Evolutionary conservation across 192 early-diverging fungal genomes (phyloP).

Genomic region (Backusella sp.): DNA sequence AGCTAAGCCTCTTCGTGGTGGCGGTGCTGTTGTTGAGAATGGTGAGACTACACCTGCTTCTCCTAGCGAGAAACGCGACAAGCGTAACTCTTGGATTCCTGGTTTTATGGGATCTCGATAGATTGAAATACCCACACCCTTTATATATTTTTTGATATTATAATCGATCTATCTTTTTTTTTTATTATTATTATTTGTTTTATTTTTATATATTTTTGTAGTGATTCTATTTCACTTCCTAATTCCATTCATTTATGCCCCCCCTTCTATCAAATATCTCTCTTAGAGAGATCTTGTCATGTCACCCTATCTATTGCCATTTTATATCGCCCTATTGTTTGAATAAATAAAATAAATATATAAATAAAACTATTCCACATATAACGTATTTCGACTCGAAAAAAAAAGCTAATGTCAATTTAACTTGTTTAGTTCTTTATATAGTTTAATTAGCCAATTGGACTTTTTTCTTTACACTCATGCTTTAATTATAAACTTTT

Average conservation of each 20-base stretch:
- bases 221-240: not conserved
- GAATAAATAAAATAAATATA: not conserved
- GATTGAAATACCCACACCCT: not conserved
- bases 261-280: not conserved
- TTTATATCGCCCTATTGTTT: constrained; percentile 9
- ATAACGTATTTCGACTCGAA: too few relatives aligned
- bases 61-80: constrained; percentile 29
- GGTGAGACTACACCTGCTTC: constrained; percentile 20
- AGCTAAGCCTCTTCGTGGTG: constrained; percentile 91
- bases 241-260: constrained; percentile 4
- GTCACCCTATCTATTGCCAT: constrained; percentile 5
- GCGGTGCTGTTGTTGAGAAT: constrained; percentile 33
- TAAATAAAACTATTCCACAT: not conserved
- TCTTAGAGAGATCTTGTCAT: not conserved
- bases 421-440: too few relatives aligned
- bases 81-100: constrained; percentile 38
- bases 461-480: too few relatives aligned
- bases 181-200: not conserved
- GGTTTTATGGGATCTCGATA: constrained; percentile 31
- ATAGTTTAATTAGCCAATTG: too few relatives aligned
- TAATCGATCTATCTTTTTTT: not conserved
- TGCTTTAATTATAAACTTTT: too few relatives aligned
- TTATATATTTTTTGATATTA: not conserved
- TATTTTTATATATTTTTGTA: not conserved
- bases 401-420: too few relatives aligned